Evolutionary conservation across 1,139 yeast species (phyloP), one percentile per base, ranked within the genome.

Genomic region (Candida sp.): DNA sequence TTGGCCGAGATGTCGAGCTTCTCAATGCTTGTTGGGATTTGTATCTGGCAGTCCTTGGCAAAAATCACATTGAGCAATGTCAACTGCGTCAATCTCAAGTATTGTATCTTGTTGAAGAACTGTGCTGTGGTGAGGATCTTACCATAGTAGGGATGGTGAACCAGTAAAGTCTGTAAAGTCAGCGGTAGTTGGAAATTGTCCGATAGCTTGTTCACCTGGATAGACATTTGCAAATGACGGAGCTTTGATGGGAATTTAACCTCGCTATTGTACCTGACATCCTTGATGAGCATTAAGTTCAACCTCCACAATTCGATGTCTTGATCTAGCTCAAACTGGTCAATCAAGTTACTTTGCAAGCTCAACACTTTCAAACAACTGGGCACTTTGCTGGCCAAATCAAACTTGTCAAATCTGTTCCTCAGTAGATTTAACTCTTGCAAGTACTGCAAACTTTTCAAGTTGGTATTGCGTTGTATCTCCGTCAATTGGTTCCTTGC

Each of bases 401-500:
- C 40, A 26, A 44, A 44, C n/a, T 27, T 43, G 12, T 31, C 40
- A 50, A 45, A 44, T 40, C 47, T 44, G 44, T 53, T 51, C 27
- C 50, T 47, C 51, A 44, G 52, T 31, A 51, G 39, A 40, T 51
- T 39, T 27, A 53, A 31, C 3, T 40, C 40, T 30, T 43, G 43
- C 25, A 51, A 42, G 32, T 50, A 34, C 31, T 35, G 27, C 28
- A 49, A 45, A 9, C 9, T 22, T 4, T 25, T 6, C 25, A 51
- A 31, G 44, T 53, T 51, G 6, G 51, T 49, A 2, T 22, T 30
- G 9, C 44, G 40, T 17, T 42, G 17, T 5, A 54, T 35, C 5
- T 46, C 30, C 12, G 34, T 35, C n/a, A 54, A 30, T 27, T 40
- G 45, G 34, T 53, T 54, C 17, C 46, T 44, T 11, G 56, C 52